Percentiles rank a stretch among this genome's conserved stretches.
Evolutionary conservation across 73 alveolate species (phyloP).

Genomic region (Durusdinium trenchii): DNA sequence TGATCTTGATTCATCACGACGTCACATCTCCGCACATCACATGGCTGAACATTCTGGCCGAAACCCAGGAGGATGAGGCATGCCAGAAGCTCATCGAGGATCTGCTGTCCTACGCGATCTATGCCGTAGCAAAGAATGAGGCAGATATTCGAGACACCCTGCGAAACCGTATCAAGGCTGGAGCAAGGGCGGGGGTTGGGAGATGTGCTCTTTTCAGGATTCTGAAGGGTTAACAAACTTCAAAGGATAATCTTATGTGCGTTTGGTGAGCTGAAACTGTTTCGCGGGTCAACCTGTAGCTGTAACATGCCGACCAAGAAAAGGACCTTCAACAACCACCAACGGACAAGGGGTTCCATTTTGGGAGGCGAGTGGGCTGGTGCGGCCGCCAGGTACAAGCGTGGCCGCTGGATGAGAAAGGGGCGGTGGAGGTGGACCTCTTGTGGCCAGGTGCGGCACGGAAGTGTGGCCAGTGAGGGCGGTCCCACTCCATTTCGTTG

Average conservation of each 20-base stretch:
- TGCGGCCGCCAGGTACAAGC: not conserved
- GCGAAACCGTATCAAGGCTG: slow-evolving; percentile 53
- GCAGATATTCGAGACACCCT: slow-evolving; percentile 78
- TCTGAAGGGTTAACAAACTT: too few species aligned
- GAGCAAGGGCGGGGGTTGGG: too few species aligned
- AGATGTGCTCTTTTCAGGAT: too few species aligned
- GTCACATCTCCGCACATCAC: not conserved
- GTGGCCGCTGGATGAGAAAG: slow-evolving; percentile 41
- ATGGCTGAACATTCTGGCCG: not conserved
- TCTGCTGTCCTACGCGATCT: slow-evolving; percentile 49
- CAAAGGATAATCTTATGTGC: too few species aligned
- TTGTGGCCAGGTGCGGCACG: slow-evolving; percentile 57
- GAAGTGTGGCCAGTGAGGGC: not conserved
- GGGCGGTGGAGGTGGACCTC: slow-evolving; percentile 19
- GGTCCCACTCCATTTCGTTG: not conserved
- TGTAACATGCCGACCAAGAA: too few species aligned
- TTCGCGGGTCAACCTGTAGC: too few species aligned
- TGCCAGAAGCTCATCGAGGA: slow-evolving; percentile 60
- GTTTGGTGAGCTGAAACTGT: too few species aligned
- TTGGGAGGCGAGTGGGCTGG: too few species aligned
- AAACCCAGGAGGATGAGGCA: slow-evolving; percentile 52
- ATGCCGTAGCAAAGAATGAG: slow-evolving; percentile 72
- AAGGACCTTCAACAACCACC: too few species aligned
- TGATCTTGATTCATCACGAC: not conserved
- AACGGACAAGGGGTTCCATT: too few species aligned